These are phyloP conservation scores for Logfia minima DNA, from an alignment of 129 eudicot genomes.

Conservation along the genomic window DNA sequence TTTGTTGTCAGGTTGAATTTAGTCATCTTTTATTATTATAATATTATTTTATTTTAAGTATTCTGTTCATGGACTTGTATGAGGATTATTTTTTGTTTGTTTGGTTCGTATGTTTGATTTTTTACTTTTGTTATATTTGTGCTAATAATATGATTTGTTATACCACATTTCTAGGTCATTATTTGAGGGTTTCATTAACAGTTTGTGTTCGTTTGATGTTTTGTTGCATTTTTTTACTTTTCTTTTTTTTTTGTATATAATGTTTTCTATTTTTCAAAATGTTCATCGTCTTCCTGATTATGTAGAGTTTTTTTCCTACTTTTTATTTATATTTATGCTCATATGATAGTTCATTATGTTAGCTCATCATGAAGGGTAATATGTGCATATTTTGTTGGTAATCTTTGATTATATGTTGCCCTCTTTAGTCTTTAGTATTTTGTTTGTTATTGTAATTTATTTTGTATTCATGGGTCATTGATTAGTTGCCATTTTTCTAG, in stretches of 20 bases:
- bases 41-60: not conserved
- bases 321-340: too few relatives aligned
- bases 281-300: too few relatives aligned
- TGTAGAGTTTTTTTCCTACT: too few relatives aligned
- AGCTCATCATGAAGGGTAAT: too few relatives aligned
- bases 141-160: not conserved
- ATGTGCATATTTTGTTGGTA: too few relatives aligned
- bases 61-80: not conserved
- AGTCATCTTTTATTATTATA: not conserved
- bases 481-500: not conserved
- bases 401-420: too few relatives aligned
- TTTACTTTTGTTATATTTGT: not conserved
- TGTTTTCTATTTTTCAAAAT: too few relatives aligned
- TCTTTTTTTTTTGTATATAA: too few relatives aligned
- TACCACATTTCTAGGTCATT: not conserved
- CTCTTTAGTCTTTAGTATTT: not conserved
- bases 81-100: not conserved
- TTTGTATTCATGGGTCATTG: not conserved
- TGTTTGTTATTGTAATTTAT: not conserved
- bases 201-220: too few relatives aligned
- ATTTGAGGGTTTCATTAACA: too few relatives aligned
- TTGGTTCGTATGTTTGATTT: not conserved
- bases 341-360: too few relatives aligned
- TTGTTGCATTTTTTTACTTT: too few relatives aligned
- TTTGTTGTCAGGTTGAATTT: conserved; percentile 64